phyloP scores from a whole-genome alignment of 2,329 filamentous ascomycete genomes.

The Apiospora arundinis region DNA sequence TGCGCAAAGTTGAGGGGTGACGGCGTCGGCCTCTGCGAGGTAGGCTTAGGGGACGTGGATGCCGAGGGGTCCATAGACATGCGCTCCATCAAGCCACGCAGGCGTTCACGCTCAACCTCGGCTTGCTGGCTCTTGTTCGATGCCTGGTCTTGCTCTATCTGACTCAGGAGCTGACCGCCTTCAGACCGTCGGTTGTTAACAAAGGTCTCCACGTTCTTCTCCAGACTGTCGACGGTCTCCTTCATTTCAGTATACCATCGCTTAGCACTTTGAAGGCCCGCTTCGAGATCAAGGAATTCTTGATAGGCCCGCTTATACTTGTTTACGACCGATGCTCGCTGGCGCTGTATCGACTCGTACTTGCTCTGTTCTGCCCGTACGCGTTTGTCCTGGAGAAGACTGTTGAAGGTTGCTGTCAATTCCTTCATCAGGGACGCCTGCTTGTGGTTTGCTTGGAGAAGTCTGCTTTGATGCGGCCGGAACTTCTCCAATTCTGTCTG shows the following conservation, averaged over 20 bases:
- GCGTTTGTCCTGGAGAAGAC: slow-evolving; percentile 89
- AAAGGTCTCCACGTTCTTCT: slow-evolving; percentile 96
- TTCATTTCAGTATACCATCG: slow-evolving; percentile 96
- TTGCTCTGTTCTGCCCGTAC: slow-evolving; percentile 94
- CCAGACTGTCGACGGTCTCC: slow-evolving; percentile 87
- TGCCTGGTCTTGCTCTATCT: slow-evolving; percentile 82
- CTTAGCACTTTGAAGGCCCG: slow-evolving; percentile 86
- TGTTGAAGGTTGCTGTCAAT: slow-evolving; percentile 84
- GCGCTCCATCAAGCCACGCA: slow-evolving; percentile 91
- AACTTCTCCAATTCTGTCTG: slow-evolving; percentile 98
- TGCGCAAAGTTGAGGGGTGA: slow-evolving; percentile 57
- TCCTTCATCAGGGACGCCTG: slow-evolving; percentile 95
- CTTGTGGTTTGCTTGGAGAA: slow-evolving; percentile 94
- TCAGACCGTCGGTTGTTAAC: slow-evolving; percentile 93
- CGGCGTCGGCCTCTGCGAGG: slow-evolving; percentile 46
- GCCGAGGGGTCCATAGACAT: slow-evolving; percentile 82
- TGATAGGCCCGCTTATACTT: slow-evolving; percentile 92
- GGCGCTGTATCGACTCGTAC: slow-evolving; percentile 86
- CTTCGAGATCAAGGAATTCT: slow-evolving; percentile 87
- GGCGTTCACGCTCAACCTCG: slow-evolving; percentile 83
- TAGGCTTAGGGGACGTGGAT: slow-evolving; percentile 47
- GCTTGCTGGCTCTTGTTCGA: slow-evolving; percentile 67
- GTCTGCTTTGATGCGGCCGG: slow-evolving; percentile 85
- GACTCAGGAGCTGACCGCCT: slow-evolving; percentile 84
- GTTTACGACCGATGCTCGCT: slow-evolving; percentile 79